Percentiles rank a stretch among this genome's conserved stretches.
Evolutionary conservation across 495 filamentous ascomycete genomes (phyloP).

Genomic region (Bryoglossum gracile): DNA sequence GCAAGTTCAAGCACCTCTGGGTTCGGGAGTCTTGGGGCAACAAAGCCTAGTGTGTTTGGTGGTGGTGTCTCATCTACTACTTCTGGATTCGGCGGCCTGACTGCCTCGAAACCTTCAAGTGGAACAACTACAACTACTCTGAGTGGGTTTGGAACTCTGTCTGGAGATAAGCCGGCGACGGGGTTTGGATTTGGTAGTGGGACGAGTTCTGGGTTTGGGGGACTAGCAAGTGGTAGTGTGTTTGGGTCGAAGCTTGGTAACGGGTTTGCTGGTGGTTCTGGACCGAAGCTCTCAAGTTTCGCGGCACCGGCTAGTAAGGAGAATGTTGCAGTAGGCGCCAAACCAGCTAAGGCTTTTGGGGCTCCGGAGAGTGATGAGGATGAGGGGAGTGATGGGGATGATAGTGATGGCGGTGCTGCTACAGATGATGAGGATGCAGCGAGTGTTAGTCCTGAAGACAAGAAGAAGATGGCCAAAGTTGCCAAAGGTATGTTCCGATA

Average conservation of each 20-base stretch:
- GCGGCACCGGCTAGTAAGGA: conserved; percentile 54
- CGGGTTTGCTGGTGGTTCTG: conserved; percentile 48
- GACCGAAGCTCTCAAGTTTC: conserved; percentile 55
- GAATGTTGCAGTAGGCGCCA: conserved; percentile 41
- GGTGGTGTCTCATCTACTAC: conserved; percentile 6
- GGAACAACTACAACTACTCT: conserved; percentile 5
- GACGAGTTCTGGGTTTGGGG: conserved; percentile 28
- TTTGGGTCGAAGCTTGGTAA: conserved; percentile 22
- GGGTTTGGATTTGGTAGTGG: conserved; percentile 31
- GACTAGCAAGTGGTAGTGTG: conserved; percentile 24
- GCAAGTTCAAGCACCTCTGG: conserved; percentile 40
- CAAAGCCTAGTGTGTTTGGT: conserved; percentile 35
- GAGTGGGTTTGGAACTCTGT: conserved; percentile 16
- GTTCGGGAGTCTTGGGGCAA: conserved; percentile 35
- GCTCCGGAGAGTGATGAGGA: conserved; percentile 58
- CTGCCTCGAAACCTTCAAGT: conserved; percentile 9
- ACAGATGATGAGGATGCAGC: conserved; percentile 23
- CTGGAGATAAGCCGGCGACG: conserved; percentile 11
- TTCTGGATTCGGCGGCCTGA: conserved; percentile 23
- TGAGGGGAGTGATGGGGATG: conserved; percentile 33
- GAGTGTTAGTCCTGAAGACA: conserved; percentile 42
- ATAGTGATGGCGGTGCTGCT: conserved; percentile 32
- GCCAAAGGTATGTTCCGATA: conserved; percentile 53
- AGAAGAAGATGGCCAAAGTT: conserved; percentile 52
- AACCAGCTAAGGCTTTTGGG: conserved; percentile 63